Evolutionary conservation across 106 monocot genomes (phyloP), one percentile per base, ranked within the genome.

Genomic region (Chionographis japonica): DNA sequence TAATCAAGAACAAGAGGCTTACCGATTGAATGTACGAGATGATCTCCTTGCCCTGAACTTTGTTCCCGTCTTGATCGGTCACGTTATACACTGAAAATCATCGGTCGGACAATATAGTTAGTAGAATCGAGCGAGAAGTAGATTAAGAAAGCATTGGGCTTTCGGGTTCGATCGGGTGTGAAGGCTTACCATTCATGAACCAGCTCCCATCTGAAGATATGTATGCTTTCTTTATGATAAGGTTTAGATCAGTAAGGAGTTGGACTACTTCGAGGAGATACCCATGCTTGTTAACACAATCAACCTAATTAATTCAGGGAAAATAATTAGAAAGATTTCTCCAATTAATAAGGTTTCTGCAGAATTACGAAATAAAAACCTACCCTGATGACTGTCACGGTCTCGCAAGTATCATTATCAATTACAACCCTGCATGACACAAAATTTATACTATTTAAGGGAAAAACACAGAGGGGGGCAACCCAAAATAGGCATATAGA

Each of bases 121-220:
- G 8, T 2, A 40, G 9, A 60, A 38, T 71, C 38, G 50, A 37
- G 52, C 37, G 8, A 18, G n/a, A 13, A 50, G 11, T 35, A 43
- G 11, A 50, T 8, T 11, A 13, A 35, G 12, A 50, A 10, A 36
- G 42, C 13, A 4, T 56, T 2, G 4, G 12, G 36, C 9, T 19
- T 20, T 17, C 1, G 19, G 14, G 12, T 3, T 6, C 2, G 27
- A 27, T 27, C 27, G 27, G 27, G 27, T 27, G 27, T 27, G 27
- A 27, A 27, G 18, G 46, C 41, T 64, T 71, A 88, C 88, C 90
- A 70, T 87, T 77, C 90, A 91, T 89, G 83, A 83, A 83, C 89
- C 89, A 89, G 7, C 68, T 65, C 40, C 79, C 83, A 50, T 90
- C 89, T 17, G 73, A 85, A 39, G 85, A 77, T 62, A 90, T 80